Conservation (phyloP, 2,329 filamentous ascomycete species). For the Bipolaris cookei region DNA sequence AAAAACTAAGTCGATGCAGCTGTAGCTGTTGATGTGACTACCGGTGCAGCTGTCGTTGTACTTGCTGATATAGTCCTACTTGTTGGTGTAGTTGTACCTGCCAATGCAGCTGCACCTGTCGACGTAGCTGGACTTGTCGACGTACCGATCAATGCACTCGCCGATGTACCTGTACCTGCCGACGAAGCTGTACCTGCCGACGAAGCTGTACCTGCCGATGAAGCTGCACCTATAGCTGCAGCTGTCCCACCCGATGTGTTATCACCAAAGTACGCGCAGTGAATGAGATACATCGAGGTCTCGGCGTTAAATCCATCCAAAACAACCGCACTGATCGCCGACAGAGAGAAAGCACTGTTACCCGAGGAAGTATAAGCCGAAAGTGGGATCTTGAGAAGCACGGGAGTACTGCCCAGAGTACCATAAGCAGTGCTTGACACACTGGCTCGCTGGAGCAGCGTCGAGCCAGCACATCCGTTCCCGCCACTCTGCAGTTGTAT, state of each 20-base stretch:
- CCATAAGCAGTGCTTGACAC: slow-evolving; percentile 7
- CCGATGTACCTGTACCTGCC: background rate
- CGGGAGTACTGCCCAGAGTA: slow-evolving; percentile 6
- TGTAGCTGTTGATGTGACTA: background rate
- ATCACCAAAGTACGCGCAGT: slow-evolving; percentile 14
- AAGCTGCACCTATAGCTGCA: background rate
- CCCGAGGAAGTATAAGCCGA: slow-evolving; percentile 2
- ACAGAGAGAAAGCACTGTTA: slow-evolving; percentile 7
- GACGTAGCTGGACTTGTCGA: too few species aligned
- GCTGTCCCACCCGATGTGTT: background rate
- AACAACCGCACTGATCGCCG: slow-evolving; percentile 8
- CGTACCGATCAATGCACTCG: too few species aligned
- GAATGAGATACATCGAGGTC: slow-evolving; percentile 7
- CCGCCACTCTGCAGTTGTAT: slow-evolving; percentile 14
- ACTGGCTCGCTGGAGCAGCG: slow-evolving; percentile 7
- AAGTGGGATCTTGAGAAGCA: slow-evolving; percentile 8
- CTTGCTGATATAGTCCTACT: background rate
- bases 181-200: background rate
- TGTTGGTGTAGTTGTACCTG: background rate
- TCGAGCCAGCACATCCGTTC: background rate
- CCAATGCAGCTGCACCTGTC: background rate
- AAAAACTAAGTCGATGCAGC: background rate
- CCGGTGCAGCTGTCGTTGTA: background rate
- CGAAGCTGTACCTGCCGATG: background rate
- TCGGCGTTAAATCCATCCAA: slow-evolving; percentile 8